Evolutionary conservation across 306 rosid species (phyloP).

Genomic region (Amphicarpaea edgeworthii): DNA sequence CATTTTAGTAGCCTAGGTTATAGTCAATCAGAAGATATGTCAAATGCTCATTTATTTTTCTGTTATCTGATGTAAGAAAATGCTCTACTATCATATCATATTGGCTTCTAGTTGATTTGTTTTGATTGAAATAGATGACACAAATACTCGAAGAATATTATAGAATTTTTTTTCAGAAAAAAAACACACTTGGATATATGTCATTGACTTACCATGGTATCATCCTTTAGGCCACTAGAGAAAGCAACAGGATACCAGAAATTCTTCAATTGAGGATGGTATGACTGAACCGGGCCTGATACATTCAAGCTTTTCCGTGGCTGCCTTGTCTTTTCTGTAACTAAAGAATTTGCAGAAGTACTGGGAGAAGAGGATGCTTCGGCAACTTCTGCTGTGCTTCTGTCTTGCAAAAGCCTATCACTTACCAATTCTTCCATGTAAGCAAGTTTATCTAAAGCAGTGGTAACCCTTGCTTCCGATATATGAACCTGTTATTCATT

Average conservation of each 20-base stretch:
- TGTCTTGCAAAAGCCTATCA: slow-evolving; percentile 78
- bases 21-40: neutral
- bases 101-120: neutral
- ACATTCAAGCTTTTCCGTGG: slow-evolving; percentile 72
- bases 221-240: slow-evolving; percentile 75
- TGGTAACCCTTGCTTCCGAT: slow-evolving; percentile 89
- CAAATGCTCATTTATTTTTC: slow-evolving; percentile 7
- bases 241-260: slow-evolving; percentile 99
- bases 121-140: neutral
- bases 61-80: slow-evolving; percentile 23
- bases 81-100: neutral
- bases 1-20: neutral
- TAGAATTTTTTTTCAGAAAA: neutral
- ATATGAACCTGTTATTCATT: slow-evolving; percentile 83
- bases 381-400: slow-evolving; percentile 56
- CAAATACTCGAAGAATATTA: neutral
- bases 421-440: slow-evolving; percentile 95
- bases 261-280: slow-evolving; percentile 89
- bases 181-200: neutral
- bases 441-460: slow-evolving; percentile 97
- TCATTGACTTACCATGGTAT: slow-evolving; percentile 81
- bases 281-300: slow-evolving; percentile 91
- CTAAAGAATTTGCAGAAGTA: slow-evolving; percentile 58
- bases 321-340: slow-evolving; percentile 45
- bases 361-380: slow-evolving; percentile 64